phyloP scores from a whole-genome alignment of 768 basidiomycete genomes.

The Suillus spraguei region DNA sequence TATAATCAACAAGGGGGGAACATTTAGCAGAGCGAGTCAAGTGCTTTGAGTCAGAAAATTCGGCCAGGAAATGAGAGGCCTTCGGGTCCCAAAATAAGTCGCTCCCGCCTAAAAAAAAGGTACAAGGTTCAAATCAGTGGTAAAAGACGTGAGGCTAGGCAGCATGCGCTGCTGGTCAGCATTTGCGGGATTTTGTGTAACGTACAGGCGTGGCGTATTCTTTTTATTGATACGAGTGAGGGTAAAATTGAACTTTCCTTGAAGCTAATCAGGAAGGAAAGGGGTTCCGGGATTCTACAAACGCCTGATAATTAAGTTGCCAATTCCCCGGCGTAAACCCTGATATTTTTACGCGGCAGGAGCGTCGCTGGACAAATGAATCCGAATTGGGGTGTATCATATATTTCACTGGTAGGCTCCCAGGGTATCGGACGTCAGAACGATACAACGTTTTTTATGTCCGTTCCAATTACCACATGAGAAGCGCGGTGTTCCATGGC shows the following conservation, averaged over 20 bases:
- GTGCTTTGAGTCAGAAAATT: not conserved
- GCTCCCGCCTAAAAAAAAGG: not conserved
- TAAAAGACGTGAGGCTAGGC: not conserved
- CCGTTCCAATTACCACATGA: not conserved
- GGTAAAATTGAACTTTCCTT: not conserved
- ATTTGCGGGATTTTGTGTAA: not conserved
- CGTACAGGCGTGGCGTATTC: not conserved
- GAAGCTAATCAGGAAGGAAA: not conserved
- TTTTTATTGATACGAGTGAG: not conserved
- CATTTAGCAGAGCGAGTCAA: not conserved
- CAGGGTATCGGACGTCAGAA: not conserved
- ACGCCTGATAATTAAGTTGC: constrained; percentile 2
- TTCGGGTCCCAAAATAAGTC: not conserved
- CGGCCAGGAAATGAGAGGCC: not conserved
- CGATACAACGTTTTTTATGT: not conserved
- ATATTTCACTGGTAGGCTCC: not conserved
- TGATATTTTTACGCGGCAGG: not conserved
- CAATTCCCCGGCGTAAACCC: not conserved
- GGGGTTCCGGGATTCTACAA: not conserved
- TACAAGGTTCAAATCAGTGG: not conserved
- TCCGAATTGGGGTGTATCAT: not conserved
- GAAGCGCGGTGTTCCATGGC: not conserved
- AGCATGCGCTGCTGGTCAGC: not conserved
- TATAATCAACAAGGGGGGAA: not conserved
- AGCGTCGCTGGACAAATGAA: not conserved